Percentiles rank a stretch among this genome's conserved stretches.
phyloP scores from a whole-genome alignment of 73 alveolate genomes.

The Urostyla sp. region DNA sequence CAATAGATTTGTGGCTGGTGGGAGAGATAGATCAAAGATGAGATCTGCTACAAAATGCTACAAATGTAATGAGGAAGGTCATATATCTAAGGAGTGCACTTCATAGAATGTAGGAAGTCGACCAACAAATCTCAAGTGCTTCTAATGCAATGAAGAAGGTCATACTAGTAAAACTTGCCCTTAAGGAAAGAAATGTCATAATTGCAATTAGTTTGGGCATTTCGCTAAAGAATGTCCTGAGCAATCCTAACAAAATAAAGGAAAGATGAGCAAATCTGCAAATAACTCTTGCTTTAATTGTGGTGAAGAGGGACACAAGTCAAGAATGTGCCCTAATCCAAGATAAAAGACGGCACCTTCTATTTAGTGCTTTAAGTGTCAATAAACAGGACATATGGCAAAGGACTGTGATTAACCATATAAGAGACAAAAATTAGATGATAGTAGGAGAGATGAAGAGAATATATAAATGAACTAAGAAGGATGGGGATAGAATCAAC shows the following conservation, averaged over 20 bases:
- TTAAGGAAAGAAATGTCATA: conserved; percentile 9
- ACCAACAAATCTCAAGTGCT: too few relatives aligned
- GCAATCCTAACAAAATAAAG: neutral
- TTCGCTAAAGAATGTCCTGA: conserved; percentile 48
- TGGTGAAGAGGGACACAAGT: neutral
- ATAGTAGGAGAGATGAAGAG: too few relatives aligned
- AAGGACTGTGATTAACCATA: conserved; percentile 13
- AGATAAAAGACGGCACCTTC: too few relatives aligned
- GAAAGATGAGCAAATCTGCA: neutral
- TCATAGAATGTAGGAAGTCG: too few relatives aligned
- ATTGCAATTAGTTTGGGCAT: conserved; percentile 41
- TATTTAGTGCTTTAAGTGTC: conserved; percentile 19
- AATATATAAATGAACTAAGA: too few relatives aligned
- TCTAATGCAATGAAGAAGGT: too few relatives aligned
- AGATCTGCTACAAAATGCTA: conserved; percentile 45
- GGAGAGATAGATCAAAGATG: neutral
- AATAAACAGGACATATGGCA: conserved; percentile 40
- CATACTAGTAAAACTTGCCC: neutral
- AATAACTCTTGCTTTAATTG: conserved; percentile 7
- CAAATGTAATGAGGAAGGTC: conserved; percentile 50
- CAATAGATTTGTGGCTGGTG: neutral
- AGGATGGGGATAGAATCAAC: too few relatives aligned
- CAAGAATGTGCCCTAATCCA: conserved; percentile 12
- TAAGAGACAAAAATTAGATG: too few relatives aligned
- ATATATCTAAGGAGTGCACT: conserved; percentile 35